phyloP scores from a whole-genome alignment of 192 early-diverging fungal genomes.

The Coemansia sp. region DNA sequence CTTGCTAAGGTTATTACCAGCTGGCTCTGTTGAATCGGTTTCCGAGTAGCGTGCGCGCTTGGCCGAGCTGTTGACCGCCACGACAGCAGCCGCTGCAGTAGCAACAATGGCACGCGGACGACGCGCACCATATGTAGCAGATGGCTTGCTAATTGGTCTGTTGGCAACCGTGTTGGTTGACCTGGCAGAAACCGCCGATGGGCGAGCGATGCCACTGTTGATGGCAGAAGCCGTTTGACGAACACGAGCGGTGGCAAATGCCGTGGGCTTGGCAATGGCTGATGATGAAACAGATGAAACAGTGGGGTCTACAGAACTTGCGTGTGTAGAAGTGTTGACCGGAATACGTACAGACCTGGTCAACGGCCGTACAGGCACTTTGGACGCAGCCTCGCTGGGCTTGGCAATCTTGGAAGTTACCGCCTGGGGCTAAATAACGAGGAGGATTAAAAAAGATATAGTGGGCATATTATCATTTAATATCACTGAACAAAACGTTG shows the following conservation, averaged over 20 bases:
- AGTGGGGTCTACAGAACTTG: neutral
- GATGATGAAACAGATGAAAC: neutral
- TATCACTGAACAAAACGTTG: too few relatives aligned
- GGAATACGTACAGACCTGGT: conserved; percentile 8
- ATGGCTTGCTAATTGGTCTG: conserved; percentile 43
- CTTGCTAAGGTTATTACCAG: conserved; percentile 26
- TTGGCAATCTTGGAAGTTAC: conserved; percentile 21
- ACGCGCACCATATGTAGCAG: conserved; percentile 24
- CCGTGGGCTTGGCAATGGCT: neutral
- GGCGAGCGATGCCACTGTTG: neutral
- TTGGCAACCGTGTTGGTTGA: neutral
- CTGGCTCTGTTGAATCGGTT: neutral
- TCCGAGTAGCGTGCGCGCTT: conserved; percentile 26
- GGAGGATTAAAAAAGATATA: neutral
- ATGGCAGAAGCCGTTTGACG: conserved; percentile 7
- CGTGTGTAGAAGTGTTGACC: neutral
- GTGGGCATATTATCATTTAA: too few relatives aligned
- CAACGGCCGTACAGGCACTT: conserved; percentile 3
- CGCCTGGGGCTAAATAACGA: neutral
- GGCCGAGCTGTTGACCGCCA: neutral
- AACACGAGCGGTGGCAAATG: neutral
- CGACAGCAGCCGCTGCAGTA: neutral
- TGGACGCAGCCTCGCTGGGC: conserved; percentile 26
- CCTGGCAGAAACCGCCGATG: neutral
- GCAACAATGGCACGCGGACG: conserved; percentile 10